Evolutionary conservation across 2,329 filamentous ascomycete genomes (phyloP).

Genomic region (Diaporthe aspalathi): DNA sequence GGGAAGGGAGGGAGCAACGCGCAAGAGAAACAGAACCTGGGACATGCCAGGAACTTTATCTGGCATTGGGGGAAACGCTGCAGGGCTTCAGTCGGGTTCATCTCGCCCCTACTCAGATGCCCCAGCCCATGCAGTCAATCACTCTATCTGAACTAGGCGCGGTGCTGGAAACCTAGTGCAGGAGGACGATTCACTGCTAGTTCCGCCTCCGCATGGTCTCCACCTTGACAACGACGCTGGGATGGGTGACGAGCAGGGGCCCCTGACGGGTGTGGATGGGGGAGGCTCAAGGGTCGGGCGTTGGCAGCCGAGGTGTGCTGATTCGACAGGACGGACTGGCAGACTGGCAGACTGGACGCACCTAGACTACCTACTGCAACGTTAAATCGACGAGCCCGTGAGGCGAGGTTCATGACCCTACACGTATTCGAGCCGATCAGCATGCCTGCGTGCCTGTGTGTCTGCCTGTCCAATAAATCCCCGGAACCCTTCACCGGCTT

Average conservation of each 20-base stretch:
- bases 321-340: conserved; percentile 2
- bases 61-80: neutral
- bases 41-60: conserved; percentile 27
- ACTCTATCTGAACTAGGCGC: conserved; percentile 21
- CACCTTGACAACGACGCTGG: conserved; percentile 11
- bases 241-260: conserved; percentile 2
- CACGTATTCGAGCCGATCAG: neutral
- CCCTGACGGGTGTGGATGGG: neutral
- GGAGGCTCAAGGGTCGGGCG: conserved; percentile 25
- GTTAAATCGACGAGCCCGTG: conserved; percentile 23
- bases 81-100: neutral
- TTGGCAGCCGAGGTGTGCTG: conserved; percentile 2
- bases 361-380: conserved; percentile 15
- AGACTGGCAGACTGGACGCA: neutral
- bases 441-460: neutral
- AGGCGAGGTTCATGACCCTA: neutral
- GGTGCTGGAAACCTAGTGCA: conserved; percentile 6
- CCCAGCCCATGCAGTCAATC: conserved; percentile 18
- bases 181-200: conserved; percentile 23
- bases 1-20: neutral
- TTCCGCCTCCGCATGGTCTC: conserved; percentile 29
- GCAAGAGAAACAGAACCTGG: conserved; percentile 11
- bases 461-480: neutral
- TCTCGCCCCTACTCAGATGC: conserved; percentile 2
- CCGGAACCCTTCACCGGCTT: neutral